Conservation (phyloP, 805 yeast genomes). For the Starmerella vitae region DNA sequence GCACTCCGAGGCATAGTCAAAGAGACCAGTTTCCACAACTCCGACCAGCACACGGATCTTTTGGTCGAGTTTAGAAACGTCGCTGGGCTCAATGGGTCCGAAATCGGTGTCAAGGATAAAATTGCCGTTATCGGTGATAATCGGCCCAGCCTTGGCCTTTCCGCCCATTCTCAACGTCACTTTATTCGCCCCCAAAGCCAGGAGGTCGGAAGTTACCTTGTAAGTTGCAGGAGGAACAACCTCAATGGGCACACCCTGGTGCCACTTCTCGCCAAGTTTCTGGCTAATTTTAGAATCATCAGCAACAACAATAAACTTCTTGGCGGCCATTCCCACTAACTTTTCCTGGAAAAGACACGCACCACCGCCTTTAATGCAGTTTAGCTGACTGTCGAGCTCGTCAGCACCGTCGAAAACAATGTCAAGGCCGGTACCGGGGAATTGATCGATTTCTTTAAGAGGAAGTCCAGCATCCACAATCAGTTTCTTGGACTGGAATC, state of each 20-base stretch:
- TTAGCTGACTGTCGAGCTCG: conserved; percentile 70
- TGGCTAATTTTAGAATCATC: conserved; percentile 76
- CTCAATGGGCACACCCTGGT: conserved; percentile 87
- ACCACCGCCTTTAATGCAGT: conserved; percentile 96
- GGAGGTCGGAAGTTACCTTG: conserved; percentile 54
- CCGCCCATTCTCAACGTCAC: conserved; percentile 73
- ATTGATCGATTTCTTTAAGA: conserved; percentile 73
- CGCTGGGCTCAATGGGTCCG: conserved; percentile 45
- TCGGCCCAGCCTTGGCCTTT: conserved; percentile 90
- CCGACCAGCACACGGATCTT: conserved; percentile 69
- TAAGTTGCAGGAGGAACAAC: conserved; percentile 81
- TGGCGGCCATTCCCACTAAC: conserved; percentile 70
- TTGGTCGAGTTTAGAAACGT: conserved; percentile 41
- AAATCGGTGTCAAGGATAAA: conserved; percentile 88
- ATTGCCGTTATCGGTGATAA: conserved; percentile 90
- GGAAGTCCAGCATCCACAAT: conserved; percentile 68
- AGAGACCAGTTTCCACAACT: conserved; percentile 92
- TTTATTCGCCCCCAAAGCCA: conserved; percentile 46
- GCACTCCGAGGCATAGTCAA: conserved; percentile 57
- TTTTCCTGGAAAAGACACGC: conserved; percentile 96
- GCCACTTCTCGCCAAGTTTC: conserved; percentile 68
- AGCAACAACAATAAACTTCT: conserved; percentile 73
- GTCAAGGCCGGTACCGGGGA: conserved; percentile 50
- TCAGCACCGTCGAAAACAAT: conserved; percentile 98
- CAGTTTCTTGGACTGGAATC: conserved; percentile 83